A percentile compares a stretch with the other conserved stretches of the same genome.
phyloP scores from a whole-genome alignment of 176 grass and related monocot species.

The Cenchrus americanus region DNA sequence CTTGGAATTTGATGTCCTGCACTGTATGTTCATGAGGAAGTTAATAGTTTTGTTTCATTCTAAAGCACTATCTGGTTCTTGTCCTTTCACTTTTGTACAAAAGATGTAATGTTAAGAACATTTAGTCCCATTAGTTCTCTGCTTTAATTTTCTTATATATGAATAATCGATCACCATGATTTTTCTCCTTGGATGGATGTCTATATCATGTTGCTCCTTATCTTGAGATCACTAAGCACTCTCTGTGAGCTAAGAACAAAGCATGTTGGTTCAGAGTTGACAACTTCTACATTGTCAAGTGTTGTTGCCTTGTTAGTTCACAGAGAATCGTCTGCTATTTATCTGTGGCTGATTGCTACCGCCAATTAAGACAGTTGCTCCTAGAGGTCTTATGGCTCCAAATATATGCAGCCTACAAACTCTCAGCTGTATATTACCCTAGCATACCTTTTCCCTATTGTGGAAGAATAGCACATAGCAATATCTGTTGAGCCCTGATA shows the following conservation, averaged over 20 bases:
- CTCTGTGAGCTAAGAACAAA: neutral
- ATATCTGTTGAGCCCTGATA: neutral
- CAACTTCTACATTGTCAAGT: neutral
- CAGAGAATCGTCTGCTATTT: neutral
- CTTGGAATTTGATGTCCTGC: neutral
- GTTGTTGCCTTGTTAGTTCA: neutral
- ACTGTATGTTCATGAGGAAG: neutral
- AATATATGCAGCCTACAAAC: neutral
- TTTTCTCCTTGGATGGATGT: neutral
- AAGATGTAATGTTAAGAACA: slow-evolving; percentile 1
- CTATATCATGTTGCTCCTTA: neutral
- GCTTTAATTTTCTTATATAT: slow-evolving; percentile 5
- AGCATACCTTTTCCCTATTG: neutral
- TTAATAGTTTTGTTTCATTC: slow-evolving; percentile 2
- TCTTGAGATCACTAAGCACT: neutral
- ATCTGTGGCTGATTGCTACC: neutral
- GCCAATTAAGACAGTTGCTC: neutral
- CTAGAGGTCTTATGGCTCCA: neutral
- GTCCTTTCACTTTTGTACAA: neutral
- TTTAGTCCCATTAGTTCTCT: neutral
- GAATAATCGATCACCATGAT: neutral
- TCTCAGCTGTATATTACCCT: neutral
- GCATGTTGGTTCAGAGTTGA: neutral
- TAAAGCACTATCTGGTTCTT: neutral
- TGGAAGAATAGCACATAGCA: neutral